Conservation (phyloP, 768 basidiomycete species). For the Psilocybe cubensis region DNA sequence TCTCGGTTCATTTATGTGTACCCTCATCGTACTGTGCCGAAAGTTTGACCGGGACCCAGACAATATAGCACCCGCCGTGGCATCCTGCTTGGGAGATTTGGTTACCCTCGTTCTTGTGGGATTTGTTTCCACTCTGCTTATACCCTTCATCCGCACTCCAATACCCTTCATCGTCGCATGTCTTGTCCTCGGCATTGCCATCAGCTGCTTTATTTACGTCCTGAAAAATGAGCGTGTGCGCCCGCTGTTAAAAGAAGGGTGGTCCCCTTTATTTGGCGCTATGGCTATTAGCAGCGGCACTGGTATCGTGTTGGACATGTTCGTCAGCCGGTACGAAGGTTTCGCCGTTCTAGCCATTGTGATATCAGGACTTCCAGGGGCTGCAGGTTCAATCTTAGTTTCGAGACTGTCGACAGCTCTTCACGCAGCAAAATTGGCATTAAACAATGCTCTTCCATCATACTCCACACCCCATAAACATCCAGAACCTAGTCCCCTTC, state of each 20-base stretch:
- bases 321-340: slow-evolving; percentile 85
- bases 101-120: slow-evolving; percentile 87
- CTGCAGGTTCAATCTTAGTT: slow-evolving; percentile 88
- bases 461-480: slow-evolving; percentile 21
- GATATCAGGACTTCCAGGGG: slow-evolving; percentile 84
- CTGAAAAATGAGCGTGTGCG: slow-evolving; percentile 70
- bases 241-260: slow-evolving; percentile 80
- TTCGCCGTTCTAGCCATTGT: slow-evolving; percentile 88
- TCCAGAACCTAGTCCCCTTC: slow-evolving; percentile 44
- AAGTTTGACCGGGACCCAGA: slow-evolving; percentile 84
- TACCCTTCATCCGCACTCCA: slow-evolving; percentile 65
- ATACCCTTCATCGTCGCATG: slow-evolving; percentile 62
- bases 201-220: slow-evolving; percentile 56
- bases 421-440: slow-evolving; percentile 61
- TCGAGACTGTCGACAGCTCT: slow-evolving; percentile 90
- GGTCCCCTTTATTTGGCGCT: slow-evolving; percentile 89
- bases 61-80: slow-evolving; percentile 96
- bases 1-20: slow-evolving; percentile 93
- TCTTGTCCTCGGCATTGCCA: slow-evolving; percentile 48
- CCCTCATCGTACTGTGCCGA: slow-evolving; percentile 78
- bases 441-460: slow-evolving; percentile 21
- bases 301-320: slow-evolving; percentile 89
- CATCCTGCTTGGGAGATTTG: slow-evolving; percentile 91
- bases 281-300: slow-evolving; percentile 89
- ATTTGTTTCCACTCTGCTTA: slow-evolving; percentile 70